Evolutionary conservation across 2,329 filamentous ascomycete genomes (phyloP), one percentile per base, ranked within the genome.

Genomic region (Pseudogymnoascus sp.): DNA sequence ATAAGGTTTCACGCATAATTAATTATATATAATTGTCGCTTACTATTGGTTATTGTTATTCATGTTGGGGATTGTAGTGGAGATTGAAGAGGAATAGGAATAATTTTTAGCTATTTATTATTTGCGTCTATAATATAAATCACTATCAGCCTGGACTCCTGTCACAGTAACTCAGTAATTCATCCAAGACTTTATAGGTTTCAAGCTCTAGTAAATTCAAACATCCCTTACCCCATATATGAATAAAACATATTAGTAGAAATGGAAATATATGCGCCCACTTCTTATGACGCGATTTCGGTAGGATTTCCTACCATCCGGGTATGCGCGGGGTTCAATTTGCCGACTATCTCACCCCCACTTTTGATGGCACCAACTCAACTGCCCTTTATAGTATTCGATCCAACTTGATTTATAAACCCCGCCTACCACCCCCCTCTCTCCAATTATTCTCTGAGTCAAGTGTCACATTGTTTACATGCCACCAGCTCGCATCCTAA

Each of bases 271-370:
- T 25, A 49, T 25, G 21, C 42, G 25, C 14, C 46, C 46, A 31
- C 46, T 31, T 53, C 46, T 31, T 16, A 53, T 53, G 46, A 31
- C 46, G 46, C 46, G 46, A 53, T 53, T 31, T 49, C 31, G 46
- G 25, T 31, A 16, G 46, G 46, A 53, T 8, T 53, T 28, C 14
- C 43, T 53, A 16, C 25, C 46, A 53, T 16, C n/a, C 7, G n/a
- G 46, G 25, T 28, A n/a, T 3, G 38, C 40, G 25, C 25, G 46
- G 46, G 46, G 46, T 53, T 49, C 14, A 4, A 28, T 31, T 31
- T 53, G 25, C 46, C 46, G 46, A 28, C 25, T 53, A 53, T 53
- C 46, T 31, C 25, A 31, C 46, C 46, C 46, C 46, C 46, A 53
- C 46, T 53, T 53, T 53, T n/a, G 12, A 53, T 28, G 46, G 5